A percentile compares a stretch with the other conserved stretches of the same genome.
Evolutionary conservation across 2,329 filamentous ascomycete genomes (phyloP).

Genomic region (Sarocladium kiliense): DNA sequence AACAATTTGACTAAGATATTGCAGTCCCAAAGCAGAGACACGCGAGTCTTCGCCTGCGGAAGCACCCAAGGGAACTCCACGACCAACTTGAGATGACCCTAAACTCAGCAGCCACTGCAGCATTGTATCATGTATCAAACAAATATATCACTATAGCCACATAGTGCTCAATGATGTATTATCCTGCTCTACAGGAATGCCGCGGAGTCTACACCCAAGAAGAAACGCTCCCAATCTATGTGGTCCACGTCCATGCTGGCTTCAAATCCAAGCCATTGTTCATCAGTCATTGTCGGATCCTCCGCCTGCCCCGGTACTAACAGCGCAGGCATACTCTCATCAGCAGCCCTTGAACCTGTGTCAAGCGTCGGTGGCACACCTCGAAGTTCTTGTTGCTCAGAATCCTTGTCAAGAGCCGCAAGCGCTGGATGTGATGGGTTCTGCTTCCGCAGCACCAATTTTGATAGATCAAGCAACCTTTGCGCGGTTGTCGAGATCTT

Average conservation of each 20-base stretch:
- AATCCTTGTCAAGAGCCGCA: not conserved
- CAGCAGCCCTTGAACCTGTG: conserved; percentile 14
- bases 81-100: too few species aligned
- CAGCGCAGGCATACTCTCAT: not conserved
- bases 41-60: too few species aligned
- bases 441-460: conserved; percentile 5
- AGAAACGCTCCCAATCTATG: conserved; percentile 30
- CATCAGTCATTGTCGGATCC: conserved; percentile 16
- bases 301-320: not conserved
- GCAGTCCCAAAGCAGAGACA: too few species aligned
- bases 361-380: not conserved
- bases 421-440: conserved; percentile 6
- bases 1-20: too few species aligned
- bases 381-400: not conserved
- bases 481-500: not conserved
- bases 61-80: not conserved
- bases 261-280: conserved; percentile 21
- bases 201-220: conserved; percentile 26
- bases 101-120: not conserved
- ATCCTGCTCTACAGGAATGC: conserved; percentile 25
- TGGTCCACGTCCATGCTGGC: conserved; percentile 25
- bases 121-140: not conserved
- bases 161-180: too few species aligned
- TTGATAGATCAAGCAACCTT: not conserved
- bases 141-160: too few species aligned